Percentiles rank a stretch among this genome's conserved stretches.
Evolutionary conservation across 140 eudicot species (phyloP).

Genomic region (Oenanthe javanica): DNA sequence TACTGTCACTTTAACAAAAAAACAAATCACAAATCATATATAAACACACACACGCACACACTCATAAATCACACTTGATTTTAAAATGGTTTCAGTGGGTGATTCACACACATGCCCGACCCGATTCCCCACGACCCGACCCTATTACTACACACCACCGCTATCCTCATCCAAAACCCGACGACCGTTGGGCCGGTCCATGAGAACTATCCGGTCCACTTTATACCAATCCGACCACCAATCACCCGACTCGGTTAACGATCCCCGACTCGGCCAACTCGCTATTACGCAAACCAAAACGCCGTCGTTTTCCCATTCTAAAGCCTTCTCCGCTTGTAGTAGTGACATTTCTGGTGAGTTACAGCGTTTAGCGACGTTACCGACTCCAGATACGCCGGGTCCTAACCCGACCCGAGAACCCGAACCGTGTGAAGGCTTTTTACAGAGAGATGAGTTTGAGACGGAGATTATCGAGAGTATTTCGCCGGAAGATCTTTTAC

Average conservation of each 20-base stretch:
- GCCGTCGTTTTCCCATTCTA: slow-evolving; percentile 23
- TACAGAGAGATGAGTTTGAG: slow-evolving; percentile 53
- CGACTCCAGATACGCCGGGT: slow-evolving; percentile 11
- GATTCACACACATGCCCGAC: slow-evolving; percentile 25
- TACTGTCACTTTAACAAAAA: too few species aligned
- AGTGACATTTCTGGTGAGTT: slow-evolving; percentile 91
- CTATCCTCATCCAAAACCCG: slow-evolving; percentile 36
- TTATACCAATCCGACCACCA: slow-evolving; percentile 29
- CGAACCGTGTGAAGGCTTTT: slow-evolving; percentile 64
- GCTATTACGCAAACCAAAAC: slow-evolving; percentile 30
- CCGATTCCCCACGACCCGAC: slow-evolving; percentile 34
- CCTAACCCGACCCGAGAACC: slow-evolving; percentile 14
- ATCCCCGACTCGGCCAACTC: slow-evolving; percentile 50
- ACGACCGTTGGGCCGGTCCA: slow-evolving; percentile 48
- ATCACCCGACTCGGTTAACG: slow-evolving; percentile 65
- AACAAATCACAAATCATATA: too few species aligned
- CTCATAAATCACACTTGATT: neutral
- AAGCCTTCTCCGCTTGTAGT: slow-evolving; percentile 56
- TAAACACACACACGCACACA: too few species aligned
- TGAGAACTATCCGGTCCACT: slow-evolving; percentile 57
- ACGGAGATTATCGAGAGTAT: slow-evolving; percentile 78
- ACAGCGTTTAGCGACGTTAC: slow-evolving; percentile 52
- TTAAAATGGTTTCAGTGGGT: slow-evolving; percentile 42
- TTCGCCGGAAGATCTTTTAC: slow-evolving; percentile 79
- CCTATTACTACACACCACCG: slow-evolving; percentile 48